Evolutionary conservation across 495 filamentous ascomycete genomes (phyloP), one percentile per base, ranked within the genome.

Genomic region (Hyaloscypha bicolor): DNA sequence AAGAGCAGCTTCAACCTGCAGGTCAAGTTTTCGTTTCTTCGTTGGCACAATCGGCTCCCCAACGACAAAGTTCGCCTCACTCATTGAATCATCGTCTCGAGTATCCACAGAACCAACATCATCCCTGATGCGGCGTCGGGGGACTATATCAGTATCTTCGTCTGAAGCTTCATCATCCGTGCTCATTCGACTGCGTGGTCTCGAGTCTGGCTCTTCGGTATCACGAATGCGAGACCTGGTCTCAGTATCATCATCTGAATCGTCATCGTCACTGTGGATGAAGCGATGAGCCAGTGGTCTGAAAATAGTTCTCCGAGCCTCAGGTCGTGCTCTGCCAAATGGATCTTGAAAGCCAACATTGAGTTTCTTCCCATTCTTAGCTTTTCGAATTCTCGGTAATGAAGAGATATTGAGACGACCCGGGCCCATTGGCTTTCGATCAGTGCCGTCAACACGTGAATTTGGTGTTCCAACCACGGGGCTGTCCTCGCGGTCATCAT

Each of bases 171-270:
- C 88, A 35, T 88, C 86, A 42, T 83, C 86, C 33, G 87, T 86
- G 71, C 88, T 91, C 82, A 91, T 87, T 12, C 90, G 89, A 74
- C 93, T 97, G 14, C 88, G 79, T 19, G 93, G 89, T 21, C 92
- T 82, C 64, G 93, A 96, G 56, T 94, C 93, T 58, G 87, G 86
- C 64, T 95, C 93, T 73, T 94, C 92, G 0, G 89, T 93, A 70
- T 95, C 91, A 57, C 87, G 80, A 8, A 83, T 85, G 30, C 89
- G 75, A 33, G 90, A 89, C 66, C 89, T 85, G 52, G 85, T 82
- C 56, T 89, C 87, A 16, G 82, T 87, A 66, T 88, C 87, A 64
- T 88, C 87, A 67, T 89, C 86, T 2, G 87, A 89, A 72, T 88
- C 86, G 21, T 78, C 74, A 31, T 85, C 85, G n/a, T 82, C 81